A percentile compares a stretch with the other conserved stretches of the same genome.
Conservation (phyloP, 495 filamentous ascomycete genomes). For the Tricharina praecox region DNA sequence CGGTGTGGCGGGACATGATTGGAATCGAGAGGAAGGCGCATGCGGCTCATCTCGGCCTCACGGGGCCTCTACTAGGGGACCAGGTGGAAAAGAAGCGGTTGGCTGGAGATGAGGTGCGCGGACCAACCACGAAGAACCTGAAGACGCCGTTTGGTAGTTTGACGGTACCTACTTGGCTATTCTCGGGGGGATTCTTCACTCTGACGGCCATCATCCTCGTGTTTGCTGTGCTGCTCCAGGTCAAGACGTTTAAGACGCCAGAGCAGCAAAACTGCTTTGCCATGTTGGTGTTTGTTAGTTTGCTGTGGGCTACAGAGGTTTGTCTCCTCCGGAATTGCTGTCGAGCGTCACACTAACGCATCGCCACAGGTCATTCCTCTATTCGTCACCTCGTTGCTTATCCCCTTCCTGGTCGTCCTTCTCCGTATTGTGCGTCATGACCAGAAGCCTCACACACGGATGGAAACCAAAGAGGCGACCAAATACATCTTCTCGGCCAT, state of each 20-base stretch:
- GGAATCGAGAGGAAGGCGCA: conserved; percentile 92
- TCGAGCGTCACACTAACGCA: not conserved
- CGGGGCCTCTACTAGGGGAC: conserved; percentile 52
- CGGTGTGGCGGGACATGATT: conserved; percentile 98
- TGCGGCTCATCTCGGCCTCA: conserved; percentile 74
- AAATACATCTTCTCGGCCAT: conserved; percentile 77
- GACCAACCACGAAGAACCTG: conserved; percentile 42
- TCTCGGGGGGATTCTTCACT: conserved; percentile 61
- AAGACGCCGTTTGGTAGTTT: conserved; percentile 66
- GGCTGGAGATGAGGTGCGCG: conserved; percentile 64
- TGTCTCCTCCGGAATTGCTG: conserved; percentile 9
- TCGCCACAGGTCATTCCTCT: conserved; percentile 65
- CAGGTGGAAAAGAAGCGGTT: conserved; percentile 53
- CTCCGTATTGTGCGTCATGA: conserved; percentile 69
- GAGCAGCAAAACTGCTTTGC: conserved; percentile 95
- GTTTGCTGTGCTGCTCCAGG: conserved; percentile 52
- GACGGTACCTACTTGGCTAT: conserved; percentile 60
- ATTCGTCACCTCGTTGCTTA: conserved; percentile 86
- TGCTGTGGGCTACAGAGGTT: conserved; percentile 95
- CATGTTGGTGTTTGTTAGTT: conserved; percentile 80
- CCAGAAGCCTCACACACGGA: conserved; percentile 46
- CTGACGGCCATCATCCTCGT: conserved; percentile 52
- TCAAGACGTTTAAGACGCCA: conserved; percentile 62
- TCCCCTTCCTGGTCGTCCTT: conserved; percentile 83
- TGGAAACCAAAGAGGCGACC: conserved; percentile 58